Base-by-base conservation (phyloP, 371 early-diverging fungal genomes). In the Mortierella sp. region DNA sequence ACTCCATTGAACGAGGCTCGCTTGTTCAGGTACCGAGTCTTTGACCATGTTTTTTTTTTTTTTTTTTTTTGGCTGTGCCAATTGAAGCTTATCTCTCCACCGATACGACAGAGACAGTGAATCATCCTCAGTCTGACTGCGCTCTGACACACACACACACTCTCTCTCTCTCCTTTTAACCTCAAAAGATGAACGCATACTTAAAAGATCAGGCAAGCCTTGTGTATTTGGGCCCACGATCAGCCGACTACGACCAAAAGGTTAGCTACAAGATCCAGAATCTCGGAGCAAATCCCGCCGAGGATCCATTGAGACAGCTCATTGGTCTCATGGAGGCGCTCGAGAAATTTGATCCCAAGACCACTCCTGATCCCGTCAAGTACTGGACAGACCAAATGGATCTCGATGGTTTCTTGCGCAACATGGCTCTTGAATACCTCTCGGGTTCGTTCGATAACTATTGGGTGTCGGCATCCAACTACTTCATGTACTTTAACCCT, bases 381-480 rank as follows among this genome's bases (percentile, higher is more conserved):
- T 60, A 21, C 48, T 60, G 60, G 60, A 45, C 45, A 4, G 60
- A 60, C 21, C 60, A 47, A 0, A 19, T 60, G 7, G 60, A 60
- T 4, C 60, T 60, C 47, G 60, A 60, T 7, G 60, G 60, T 16
- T 37, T 60, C 28, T 26, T 80, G 28, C 80, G 81, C 6, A 77
- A 80, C 59, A 45, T 80, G 43, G 83, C 81, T 0, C 16, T 80
- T 23, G 83, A 83, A 53, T 83, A 81, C 81, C 63, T 83, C 16
- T 70, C 62, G 21, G 83, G 81, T 12, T 66, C 71, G 37, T 83
- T 74, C 69, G 77, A 15, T 18, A 21, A n/a, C 9, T 45, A 19
- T 3, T 30, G 14, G 19, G 16, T 12, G 1, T 59, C 44, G 19
- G 44, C 2, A 11, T 45, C 44, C 46, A 44, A 30, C 59, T n/a